Evolutionary conservation across 768 basidiomycete species (phyloP), one percentile per base, ranked within the genome.

Genomic region (Amyloporia xantha): DNA sequence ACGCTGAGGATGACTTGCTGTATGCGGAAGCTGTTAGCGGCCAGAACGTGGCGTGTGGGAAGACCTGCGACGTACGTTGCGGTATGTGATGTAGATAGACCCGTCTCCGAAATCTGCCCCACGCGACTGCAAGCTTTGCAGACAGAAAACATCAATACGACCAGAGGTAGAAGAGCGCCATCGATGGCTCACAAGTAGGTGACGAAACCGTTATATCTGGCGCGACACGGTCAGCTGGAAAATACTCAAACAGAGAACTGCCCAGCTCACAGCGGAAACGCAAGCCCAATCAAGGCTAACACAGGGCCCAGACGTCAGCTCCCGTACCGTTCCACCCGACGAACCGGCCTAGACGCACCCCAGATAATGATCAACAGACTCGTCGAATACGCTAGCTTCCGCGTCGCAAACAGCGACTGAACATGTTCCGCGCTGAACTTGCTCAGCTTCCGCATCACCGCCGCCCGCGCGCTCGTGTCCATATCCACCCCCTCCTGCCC

Each of bases 51-150:
- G 17, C 17, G 17, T 13, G 26, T 7, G 27, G 23, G 19, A 36
- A 13, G 1, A 36, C n/a, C 7, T 13, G 17, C 21, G 5, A 47
- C 72, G 6, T 55, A 82, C 82, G 50, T 88, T 88, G 17, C 86
- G 78, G 55, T 89, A 89, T 0, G 84, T 85, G 55, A 81, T 82
- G 55, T 84, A 78, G 2, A 79, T 62, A 3, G 82, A 84, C 0
- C 79, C 75, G 50, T 86, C 84, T 1, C 85, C 85, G 45, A 86
- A 84, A 44, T 78, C 63, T 0, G 82, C 78, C 6, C 86, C 86
- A 38, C 82, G 73, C n/a, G 68, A 81, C 17, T 75, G 65, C 25
- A 87, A 74, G 60, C 83, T 84, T 55, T n/a, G n/a, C n/a, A n/a
- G n/a, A n/a, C n/a, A n/a, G n/a, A n/a, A n/a, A n/a, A n/a, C n/a